Evolutionary conservation across 495 filamentous ascomycete genomes (phyloP).

Genomic region (Neohortaea acidophila): DNA sequence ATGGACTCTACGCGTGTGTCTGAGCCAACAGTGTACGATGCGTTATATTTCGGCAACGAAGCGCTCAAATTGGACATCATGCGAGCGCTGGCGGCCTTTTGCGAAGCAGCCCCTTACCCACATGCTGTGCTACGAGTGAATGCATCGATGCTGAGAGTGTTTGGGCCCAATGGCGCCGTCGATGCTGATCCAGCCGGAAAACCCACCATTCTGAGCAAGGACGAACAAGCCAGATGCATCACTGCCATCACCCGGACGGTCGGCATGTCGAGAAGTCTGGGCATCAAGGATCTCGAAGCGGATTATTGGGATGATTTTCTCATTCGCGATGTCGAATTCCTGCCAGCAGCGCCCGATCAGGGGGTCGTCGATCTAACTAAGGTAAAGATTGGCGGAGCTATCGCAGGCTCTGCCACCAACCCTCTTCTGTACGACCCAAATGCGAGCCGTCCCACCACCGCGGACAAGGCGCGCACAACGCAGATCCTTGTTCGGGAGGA

Average conservation of each 20-base stretch:
- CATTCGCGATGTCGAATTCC: constrained; percentile 61
- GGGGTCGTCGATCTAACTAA: constrained; percentile 58
- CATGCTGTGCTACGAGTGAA: constrained; percentile 74
- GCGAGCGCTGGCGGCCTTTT: constrained; percentile 70
- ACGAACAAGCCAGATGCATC: constrained; percentile 69
- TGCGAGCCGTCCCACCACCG: constrained; percentile 5
- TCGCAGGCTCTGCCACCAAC: constrained; percentile 1
- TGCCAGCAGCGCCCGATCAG: constrained; percentile 35
- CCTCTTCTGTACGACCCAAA: constrained; percentile 43
- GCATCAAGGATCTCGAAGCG: constrained; percentile 50
- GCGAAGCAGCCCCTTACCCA: constrained; percentile 87
- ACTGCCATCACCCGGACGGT: constrained; percentile 76
- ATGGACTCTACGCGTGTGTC: not conserved
- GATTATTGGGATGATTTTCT: constrained; percentile 97
- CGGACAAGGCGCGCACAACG: not conserved
- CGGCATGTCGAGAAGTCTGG: constrained; percentile 53
- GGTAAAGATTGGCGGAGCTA: not conserved
- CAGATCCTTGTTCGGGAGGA: constrained; percentile 33
- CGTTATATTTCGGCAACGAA: constrained; percentile 37
- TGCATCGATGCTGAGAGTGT: constrained; percentile 61
- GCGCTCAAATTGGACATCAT: constrained; percentile 73
- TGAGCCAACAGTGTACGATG: not conserved
- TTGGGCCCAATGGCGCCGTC: constrained; percentile 39
- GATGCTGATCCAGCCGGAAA: not conserved
- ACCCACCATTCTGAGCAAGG: constrained; percentile 47